These are phyloP conservation scores for Pseudopyricularia cyperi DNA, from an alignment of 2,329 filamentous ascomycete genomes.

Conservation along the genomic window DNA sequence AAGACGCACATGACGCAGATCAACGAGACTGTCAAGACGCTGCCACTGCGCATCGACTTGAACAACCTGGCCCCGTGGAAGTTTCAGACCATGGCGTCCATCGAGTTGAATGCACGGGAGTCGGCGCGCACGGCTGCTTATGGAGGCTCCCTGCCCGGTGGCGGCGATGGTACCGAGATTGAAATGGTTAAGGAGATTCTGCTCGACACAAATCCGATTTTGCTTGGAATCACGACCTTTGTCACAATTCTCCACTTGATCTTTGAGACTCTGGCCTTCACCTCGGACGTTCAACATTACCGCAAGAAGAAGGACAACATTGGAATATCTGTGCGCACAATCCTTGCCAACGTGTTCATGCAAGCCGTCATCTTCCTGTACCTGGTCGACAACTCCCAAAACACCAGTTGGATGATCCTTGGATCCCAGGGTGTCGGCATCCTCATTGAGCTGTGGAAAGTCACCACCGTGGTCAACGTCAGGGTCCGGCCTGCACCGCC, in stretches of 20 bases:
- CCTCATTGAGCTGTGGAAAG: slow-evolving; percentile 69
- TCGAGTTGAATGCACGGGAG: slow-evolving; percentile 81
- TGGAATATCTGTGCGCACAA: slow-evolving; percentile 89
- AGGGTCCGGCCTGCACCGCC: slow-evolving; percentile 57
- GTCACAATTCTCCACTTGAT: slow-evolving; percentile 87
- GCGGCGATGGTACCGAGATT: slow-evolving; percentile 83
- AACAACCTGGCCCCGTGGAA: slow-evolving; percentile 80
- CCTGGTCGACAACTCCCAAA: slow-evolving; percentile 91
- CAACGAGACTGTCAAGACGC: slow-evolving; percentile 73
- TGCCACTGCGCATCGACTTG: slow-evolving; percentile 74
- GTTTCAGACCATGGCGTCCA: slow-evolving; percentile 69
- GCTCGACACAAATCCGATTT: slow-evolving; percentile 84
- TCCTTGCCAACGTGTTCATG: slow-evolving; percentile 97
- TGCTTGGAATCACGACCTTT: slow-evolving; percentile 70
- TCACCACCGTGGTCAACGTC: slow-evolving; percentile 90
- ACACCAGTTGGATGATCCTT: slow-evolving; percentile 98
- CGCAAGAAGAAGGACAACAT: slow-evolving; percentile 99
- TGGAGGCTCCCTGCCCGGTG: slow-evolving; percentile 57
- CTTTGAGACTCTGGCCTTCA: slow-evolving; percentile 92
- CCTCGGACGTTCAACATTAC: slow-evolving; percentile 94
- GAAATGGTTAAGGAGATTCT: slow-evolving; percentile 96
- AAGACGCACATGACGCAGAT: slow-evolving; percentile 80
- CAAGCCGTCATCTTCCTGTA: slow-evolving; percentile 93
- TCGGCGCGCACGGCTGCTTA: slow-evolving; percentile 65
- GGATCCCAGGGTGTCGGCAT: slow-evolving; percentile 80